Percentiles rank a stretch among this genome's conserved stretches.
Conservation (phyloP, 441 rosid species). For the Euphorbia schlechtendalii region DNA sequence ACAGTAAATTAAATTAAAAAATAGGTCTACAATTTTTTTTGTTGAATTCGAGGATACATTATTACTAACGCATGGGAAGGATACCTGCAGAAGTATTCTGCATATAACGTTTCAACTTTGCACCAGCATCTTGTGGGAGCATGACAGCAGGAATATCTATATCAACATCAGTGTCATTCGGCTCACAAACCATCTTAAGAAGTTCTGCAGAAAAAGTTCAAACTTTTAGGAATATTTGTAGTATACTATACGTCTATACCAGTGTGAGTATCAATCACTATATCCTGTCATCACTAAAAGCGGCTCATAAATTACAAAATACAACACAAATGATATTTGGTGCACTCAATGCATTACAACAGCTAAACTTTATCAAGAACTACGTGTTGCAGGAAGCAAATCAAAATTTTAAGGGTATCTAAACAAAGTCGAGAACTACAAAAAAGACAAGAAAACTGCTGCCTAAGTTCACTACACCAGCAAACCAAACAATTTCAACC, state of each 20-base stretch:
- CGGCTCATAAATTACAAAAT: neutral
- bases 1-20: constrained; percentile 1
- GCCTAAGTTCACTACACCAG: neutral
- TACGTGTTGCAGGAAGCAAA: neutral
- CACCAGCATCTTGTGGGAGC: constrained; percentile 99
- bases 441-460: neutral
- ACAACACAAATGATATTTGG: neutral
- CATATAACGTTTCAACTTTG: constrained; percentile 54
- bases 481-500: neutral
- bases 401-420: neutral
- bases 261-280: neutral
- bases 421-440: neutral
- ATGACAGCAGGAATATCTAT: constrained; percentile 83
- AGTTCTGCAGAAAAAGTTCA: constrained; percentile 46
- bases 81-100: constrained; percentile 49
- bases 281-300: neutral
- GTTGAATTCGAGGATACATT: neutral
- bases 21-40: neutral
- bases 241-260: neutral
- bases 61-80: constrained; percentile 9
- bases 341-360: neutral
- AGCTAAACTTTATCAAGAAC: neutral
- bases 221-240: neutral
- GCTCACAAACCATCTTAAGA: constrained; percentile 97
- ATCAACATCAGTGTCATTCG: constrained; percentile 71